Evolutionary conservation across 345 rosid genomes (phyloP), one percentile per base, ranked within the genome.

Genomic region (Lagerstroemia speciosa): DNA sequence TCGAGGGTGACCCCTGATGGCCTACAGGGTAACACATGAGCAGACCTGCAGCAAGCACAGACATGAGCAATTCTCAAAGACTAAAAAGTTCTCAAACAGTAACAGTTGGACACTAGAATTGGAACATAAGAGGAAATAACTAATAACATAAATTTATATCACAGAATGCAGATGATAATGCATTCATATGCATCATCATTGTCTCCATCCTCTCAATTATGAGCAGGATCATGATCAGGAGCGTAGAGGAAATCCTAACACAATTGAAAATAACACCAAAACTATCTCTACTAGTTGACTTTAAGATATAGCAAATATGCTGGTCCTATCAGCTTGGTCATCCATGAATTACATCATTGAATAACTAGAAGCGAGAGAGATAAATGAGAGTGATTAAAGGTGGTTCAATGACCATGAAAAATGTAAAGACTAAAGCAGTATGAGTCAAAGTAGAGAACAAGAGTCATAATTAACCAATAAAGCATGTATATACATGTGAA

Each of bases 11-110:
- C 68, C 30, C 96, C 97, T 34, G 90, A 63, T 41, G 99, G 95
- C 75, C 99, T 86, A 73, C 96, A 91, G 69, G 93, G 91, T 73
- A 93, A 78, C 19, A 93, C 88, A 75, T 93, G 95, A 77, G 77
- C 87, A 65, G 99, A 82, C 97, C 99, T 91, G 78, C 81, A 83
- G 14, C 76, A 74, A 67, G 57, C 69, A 53, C 34, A 69, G 26
- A 30, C 43, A 68, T 69, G 26, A 64, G 27, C 29, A 60, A 52
- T 14, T 22, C 45, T 9, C 31, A 48, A 48, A 62, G 36, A 33
- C 34, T 33, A n/a, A 26, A 37, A 20, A 20, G 53, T 24, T 27
- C 38, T 17, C 6, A 20, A 50, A 24, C 40, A 22, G 30, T 5
- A 29, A 67, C 27, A 24, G 3, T 24, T 53, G 7, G 1, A 53